Conservation (phyloP, 139 green algal genomes). For the Edaphochlamys debaryana region DNA sequence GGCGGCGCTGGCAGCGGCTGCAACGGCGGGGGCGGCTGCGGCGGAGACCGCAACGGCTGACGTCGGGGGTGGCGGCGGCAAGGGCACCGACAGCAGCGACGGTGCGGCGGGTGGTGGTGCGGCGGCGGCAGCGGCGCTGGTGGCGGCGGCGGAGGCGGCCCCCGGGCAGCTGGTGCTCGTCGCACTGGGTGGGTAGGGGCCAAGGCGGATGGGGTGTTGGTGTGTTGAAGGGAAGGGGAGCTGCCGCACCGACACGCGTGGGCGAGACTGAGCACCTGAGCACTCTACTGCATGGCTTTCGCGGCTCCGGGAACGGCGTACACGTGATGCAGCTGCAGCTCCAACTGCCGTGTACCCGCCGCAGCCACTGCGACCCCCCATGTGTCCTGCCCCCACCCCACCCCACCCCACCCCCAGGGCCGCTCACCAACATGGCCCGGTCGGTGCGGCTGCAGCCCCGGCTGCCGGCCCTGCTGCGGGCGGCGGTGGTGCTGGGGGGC, state of each 20-base stretch:
- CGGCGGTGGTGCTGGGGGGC: constrained; percentile 19
- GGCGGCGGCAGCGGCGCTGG: constrained; percentile 10
- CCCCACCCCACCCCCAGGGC: neutral
- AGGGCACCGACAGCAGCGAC: neutral
- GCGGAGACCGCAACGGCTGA: too few species aligned
- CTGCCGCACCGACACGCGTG: too few species aligned
- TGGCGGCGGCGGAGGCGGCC: neutral
- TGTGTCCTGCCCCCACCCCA: too few species aligned
- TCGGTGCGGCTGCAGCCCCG: neutral
- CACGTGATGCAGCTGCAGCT: too few species aligned
- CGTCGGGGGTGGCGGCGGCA: too few species aligned
- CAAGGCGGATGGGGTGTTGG: too few species aligned
- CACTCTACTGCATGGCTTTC: too few species aligned
- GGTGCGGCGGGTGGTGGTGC: neutral
- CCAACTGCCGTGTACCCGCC: too few species aligned
- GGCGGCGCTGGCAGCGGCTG: neutral
- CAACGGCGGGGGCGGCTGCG: neutral
- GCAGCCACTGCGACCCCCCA: too few species aligned
- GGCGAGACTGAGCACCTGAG: too few species aligned
- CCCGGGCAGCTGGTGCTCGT: constrained; percentile 8
- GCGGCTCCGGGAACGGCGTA: too few species aligned
- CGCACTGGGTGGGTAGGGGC: constrained; percentile 8
- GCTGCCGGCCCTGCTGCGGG: constrained; percentile 12
- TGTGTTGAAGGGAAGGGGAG: too few species aligned
- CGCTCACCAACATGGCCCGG: constrained; percentile 12